A percentile compares a stretch with the other conserved stretches of the same genome.
Conservation (phyloP, 1,284 basidiomycete species). For the Takashimella koratensis region DNA sequence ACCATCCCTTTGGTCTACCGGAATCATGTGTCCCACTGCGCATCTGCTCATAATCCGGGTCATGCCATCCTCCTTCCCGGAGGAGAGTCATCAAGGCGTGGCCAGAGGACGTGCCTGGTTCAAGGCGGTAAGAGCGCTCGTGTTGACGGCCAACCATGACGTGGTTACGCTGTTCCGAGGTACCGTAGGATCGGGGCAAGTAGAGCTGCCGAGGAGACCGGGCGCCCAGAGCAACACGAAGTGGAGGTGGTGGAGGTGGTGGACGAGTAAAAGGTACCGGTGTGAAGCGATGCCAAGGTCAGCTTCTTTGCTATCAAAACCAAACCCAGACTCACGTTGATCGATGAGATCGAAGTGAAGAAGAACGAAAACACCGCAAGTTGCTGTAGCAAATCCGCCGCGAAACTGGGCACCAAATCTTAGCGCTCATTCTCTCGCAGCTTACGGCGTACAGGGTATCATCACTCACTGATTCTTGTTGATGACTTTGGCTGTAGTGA, state of each 20-base stretch:
- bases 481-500: constrained; percentile 15
- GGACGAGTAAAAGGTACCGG: too few species aligned
- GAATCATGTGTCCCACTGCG: neutral
- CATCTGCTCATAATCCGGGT: constrained; percentile 20
- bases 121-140: neutral
- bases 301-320: too few species aligned
- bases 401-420: neutral
- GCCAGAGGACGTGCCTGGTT: constrained; percentile 1
- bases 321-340: constrained; percentile 18
- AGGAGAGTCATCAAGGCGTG: constrained; percentile 31
- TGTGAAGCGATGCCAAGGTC: too few species aligned
- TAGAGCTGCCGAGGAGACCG: constrained; percentile 14
- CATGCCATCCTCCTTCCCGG: constrained; percentile 34
- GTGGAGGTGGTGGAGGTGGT: neutral
- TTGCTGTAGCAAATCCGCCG: constrained; percentile 15
- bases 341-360: constrained; percentile 22
- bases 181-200: constrained; percentile 19
- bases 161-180: constrained; percentile 1
- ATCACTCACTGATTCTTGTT: constrained; percentile 17
- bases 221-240: neutral
- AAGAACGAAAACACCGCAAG: constrained; percentile 21
- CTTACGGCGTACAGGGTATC: neutral
- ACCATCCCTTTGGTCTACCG: constrained; percentile 2
- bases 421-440: constrained; percentile 4
- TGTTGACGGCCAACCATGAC: constrained; percentile 21